Evolutionary conservation across 1,139 yeast species (phyloP).

Genomic region (Blastobotrys ciferrii): DNA sequence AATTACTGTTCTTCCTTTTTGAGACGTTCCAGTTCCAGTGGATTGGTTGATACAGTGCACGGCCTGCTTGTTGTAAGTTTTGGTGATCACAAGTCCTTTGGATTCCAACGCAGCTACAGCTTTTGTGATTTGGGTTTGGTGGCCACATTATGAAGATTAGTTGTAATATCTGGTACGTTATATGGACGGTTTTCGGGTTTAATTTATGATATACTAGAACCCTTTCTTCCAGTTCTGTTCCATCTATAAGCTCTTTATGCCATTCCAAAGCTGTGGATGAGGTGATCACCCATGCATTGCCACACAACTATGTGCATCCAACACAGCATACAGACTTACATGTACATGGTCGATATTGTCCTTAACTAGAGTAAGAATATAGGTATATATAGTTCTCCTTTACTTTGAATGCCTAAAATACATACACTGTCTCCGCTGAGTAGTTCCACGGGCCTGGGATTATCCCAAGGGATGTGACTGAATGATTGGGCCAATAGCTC

Average conservation of each 20-base stretch:
- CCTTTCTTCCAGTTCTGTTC: neutral
- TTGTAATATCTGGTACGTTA: conserved; percentile 39
- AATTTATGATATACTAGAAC: conserved; percentile 36
- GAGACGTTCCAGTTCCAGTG: conserved; percentile 16
- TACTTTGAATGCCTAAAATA: no score
- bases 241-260: conserved; percentile 1
- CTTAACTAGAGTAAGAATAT: no score
- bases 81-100: conserved; percentile 33
- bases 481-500: no score
- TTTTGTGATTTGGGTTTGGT: conserved; percentile 33
- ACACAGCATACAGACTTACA: no score
- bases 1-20: conserved; percentile 7
- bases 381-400: no score
- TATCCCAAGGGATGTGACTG: no score
- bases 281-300: no score
- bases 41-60: conserved; percentile 38
- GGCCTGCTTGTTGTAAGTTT: conserved; percentile 38
- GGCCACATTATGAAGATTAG: conserved; percentile 39
- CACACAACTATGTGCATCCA: no score
- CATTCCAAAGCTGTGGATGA: no score
- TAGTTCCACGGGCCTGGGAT: no score
- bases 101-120: conserved; percentile 34
- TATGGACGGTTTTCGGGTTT: conserved; percentile 44
- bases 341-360: no score
- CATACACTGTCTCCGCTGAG: no score